These are phyloP conservation scores for Sanghuangporus weigelae DNA, from an alignment of 1,284 basidiomycete genomes.

Conservation along the genomic window DNA sequence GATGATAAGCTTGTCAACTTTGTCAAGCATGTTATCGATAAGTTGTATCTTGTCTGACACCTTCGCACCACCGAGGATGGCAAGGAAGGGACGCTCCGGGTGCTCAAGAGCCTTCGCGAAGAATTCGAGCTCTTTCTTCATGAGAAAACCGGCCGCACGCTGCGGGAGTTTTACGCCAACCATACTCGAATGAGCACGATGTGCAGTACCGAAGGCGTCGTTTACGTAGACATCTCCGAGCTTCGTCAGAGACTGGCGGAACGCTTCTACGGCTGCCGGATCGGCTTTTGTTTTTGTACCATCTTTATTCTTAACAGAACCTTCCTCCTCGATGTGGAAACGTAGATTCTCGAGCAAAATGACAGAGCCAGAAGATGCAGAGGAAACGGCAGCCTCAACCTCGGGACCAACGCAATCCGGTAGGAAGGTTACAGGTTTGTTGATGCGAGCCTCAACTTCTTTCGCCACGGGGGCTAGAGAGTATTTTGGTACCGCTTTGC, in stretches of 20 bases:
- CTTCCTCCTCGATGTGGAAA: conserved; percentile 99
- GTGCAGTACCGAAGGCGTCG: conserved; percentile 98
- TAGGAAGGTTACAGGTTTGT: conserved; percentile 76
- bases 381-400: conserved; percentile 74
- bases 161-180: conserved; percentile 94
- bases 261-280: conserved; percentile 74
- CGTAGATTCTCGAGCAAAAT: conserved; percentile 97
- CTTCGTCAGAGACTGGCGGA: conserved; percentile 83
- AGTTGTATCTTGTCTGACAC: conserved; percentile 99
- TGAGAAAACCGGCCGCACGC: conserved; percentile 92
- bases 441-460: conserved; percentile 70
- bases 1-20: conserved; percentile 96
- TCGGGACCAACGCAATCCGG: conserved; percentile 84
- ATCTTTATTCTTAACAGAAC: conserved; percentile 87
- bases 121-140: conserved; percentile 99
- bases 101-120: conserved; percentile 97
- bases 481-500: conserved; percentile 86
- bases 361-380: conserved; percentile 71
- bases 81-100: conserved; percentile 94
- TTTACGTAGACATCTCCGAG: conserved; percentile 98
- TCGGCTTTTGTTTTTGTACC: conserved; percentile 94
- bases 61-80: conserved; percentile 98
- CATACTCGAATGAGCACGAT: conserved; percentile 98
- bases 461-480: conserved; percentile 84
- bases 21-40: conserved; percentile 99